A percentile compares a stretch with the other conserved stretches of the same genome.
phyloP scores from a whole-genome alignment of 768 basidiomycete genomes.

The Xerocomus brunneocitrinus region DNA sequence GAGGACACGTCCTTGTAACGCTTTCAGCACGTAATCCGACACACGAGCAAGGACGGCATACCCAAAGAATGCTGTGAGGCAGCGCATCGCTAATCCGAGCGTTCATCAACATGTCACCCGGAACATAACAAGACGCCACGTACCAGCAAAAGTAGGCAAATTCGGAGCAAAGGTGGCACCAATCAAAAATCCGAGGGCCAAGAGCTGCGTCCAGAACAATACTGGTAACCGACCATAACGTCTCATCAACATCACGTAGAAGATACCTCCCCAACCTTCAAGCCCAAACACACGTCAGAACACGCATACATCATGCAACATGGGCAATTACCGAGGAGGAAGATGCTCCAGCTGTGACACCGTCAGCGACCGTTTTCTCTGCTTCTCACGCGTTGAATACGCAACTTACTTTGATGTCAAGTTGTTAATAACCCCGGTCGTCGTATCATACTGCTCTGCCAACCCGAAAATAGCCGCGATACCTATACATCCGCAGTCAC shows the following conservation, averaged over 20 bases:
- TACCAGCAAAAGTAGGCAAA: slow-evolving; percentile 44
- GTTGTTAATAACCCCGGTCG: slow-evolving; percentile 45
- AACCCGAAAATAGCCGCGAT: slow-evolving; percentile 49
- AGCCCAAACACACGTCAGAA: slow-evolving; percentile 4
- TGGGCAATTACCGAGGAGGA: slow-evolving; percentile 34
- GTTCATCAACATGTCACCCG: neutral
- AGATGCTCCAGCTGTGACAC: slow-evolving; percentile 41
- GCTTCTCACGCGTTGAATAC: neutral
- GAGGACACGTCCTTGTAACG: slow-evolving; percentile 42
- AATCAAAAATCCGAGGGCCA: slow-evolving; percentile 44
- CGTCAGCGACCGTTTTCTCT: neutral
- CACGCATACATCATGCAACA: neutral
- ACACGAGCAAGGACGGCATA: slow-evolving; percentile 4
- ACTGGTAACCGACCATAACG: slow-evolving; percentile 29
- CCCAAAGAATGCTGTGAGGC: slow-evolving; percentile 31
- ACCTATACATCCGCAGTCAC: slow-evolving; percentile 25
- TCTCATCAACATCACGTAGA: slow-evolving; percentile 29
- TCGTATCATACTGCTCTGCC: slow-evolving; percentile 42
- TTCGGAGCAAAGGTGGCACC: slow-evolving; percentile 51
- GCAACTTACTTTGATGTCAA: slow-evolving; percentile 39
- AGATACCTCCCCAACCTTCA: slow-evolving; percentile 29
- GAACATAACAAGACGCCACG: neutral
- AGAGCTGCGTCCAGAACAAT: slow-evolving; percentile 33
- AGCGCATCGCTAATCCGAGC: slow-evolving; percentile 26
- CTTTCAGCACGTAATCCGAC: neutral